A percentile compares a stretch with the other conserved stretches of the same genome.
Conservation (phyloP, 148 eudicot genomes). For the Rhododendron griersonianum region DNA sequence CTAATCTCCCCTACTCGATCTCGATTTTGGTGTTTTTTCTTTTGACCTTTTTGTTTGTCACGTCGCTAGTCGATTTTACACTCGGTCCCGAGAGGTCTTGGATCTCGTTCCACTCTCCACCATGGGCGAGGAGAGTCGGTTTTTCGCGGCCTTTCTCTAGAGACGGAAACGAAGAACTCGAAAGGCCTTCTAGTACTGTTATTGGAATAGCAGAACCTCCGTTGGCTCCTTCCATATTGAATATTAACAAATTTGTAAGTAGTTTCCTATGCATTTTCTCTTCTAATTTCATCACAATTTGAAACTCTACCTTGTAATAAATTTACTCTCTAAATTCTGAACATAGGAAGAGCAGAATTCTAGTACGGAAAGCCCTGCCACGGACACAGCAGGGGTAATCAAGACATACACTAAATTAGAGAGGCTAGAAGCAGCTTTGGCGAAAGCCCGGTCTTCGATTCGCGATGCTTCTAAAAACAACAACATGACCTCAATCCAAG, state of each 20-base stretch:
- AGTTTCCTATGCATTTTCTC: not conserved
- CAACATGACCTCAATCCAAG: slow-evolving; percentile 16
- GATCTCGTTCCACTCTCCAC: slow-evolving; percentile 8
- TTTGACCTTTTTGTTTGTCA: not conserved
- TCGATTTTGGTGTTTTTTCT: slow-evolving; percentile 8
- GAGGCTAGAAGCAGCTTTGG: slow-evolving; percentile 24
- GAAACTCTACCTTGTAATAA: no score
- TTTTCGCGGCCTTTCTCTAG: not conserved
- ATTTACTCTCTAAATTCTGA: not conserved
- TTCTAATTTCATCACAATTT: not conserved
- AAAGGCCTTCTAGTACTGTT: not conserved
- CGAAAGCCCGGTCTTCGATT: slow-evolving; percentile 27
- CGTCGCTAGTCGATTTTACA: not conserved
- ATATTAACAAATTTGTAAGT: not conserved
- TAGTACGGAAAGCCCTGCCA: not conserved
- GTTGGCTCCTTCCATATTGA: not conserved
- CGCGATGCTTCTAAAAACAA: slow-evolving; percentile 27
- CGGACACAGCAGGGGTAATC: not conserved
- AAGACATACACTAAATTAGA: slow-evolving; percentile 11
- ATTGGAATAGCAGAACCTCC: not conserved
- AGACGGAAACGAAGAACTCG: not conserved
- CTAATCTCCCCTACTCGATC: not conserved
- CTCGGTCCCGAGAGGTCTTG: slow-evolving; percentile 14
- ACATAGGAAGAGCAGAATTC: slow-evolving; percentile 4
- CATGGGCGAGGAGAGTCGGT: not conserved